Base-by-base conservation (phyloP, 441 rosid species). In the Iberis amara region DNA sequence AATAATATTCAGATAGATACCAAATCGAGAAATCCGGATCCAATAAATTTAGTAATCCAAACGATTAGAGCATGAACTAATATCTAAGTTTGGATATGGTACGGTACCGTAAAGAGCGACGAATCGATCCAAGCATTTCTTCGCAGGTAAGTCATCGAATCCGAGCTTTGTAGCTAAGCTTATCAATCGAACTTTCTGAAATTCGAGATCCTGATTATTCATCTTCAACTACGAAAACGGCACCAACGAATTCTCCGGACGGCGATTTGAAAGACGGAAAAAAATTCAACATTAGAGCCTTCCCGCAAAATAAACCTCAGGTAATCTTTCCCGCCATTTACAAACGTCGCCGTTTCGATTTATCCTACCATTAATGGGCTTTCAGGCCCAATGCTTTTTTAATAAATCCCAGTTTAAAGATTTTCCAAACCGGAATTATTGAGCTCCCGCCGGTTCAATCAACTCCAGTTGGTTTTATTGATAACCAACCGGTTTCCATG, bases 41-140 rank as follows among this genome's bases (percentile, higher is more conserved):
- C n/a, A n/a, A n/a, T n/a, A n/a, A n/a, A n/a, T n/a, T n/a, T n/a
- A n/a, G n/a, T n/a, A 33, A 30, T 30, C 32, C 15, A 33, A 27
- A 35, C 40, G n/a, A 42, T 18, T 30, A 40, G 39, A 40, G 26
- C 33, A n/a, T n/a, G 14, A 4, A 1, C 0, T 9, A 39, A 32
- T 10, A 13, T 31, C 12, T 36, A 44, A 12, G 14, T 39, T 30
- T 57, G 7, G 43, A n/a, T 24, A 2, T 24, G 8, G 27, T 4
- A 39, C 49, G 35, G 27, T 85, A 91, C 95, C 96, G 73, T 92
- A 92, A 33, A 88, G 95, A 43, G 81, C 75, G 68, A 92, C 65
- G 74, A 92, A 75, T 59, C 89, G 89, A 57, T 80, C 77, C 37
- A 92, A 69, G 73, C 85, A 75, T 57, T 69, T 79, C 52, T 51